Percentiles rank a stretch among this genome's conserved stretches.
Conservation (phyloP, 2,329 filamentous ascomycete species). For the Aschersonia sp. region DNA sequence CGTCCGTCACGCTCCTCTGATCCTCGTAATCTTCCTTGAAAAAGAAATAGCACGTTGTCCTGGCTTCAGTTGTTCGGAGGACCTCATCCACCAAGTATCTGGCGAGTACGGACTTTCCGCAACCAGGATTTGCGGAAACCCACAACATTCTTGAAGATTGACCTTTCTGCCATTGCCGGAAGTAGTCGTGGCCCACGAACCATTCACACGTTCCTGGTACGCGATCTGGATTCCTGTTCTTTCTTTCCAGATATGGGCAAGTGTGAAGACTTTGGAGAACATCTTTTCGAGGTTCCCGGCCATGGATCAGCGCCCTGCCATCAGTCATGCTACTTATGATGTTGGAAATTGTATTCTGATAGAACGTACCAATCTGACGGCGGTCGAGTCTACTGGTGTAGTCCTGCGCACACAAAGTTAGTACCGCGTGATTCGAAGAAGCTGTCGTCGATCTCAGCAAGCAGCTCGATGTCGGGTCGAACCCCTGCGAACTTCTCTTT, state of each 20-base stretch:
- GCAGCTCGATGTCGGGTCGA: no score
- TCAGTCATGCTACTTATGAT: neutral
- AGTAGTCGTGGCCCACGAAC: neutral
- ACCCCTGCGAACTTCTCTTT: no score
- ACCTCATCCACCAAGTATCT: conserved; percentile 18
- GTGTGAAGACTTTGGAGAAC: neutral
- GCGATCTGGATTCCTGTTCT: neutral
- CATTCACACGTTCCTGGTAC: neutral
- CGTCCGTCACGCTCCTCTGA: conserved; percentile 14
- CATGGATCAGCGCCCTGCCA: neutral
- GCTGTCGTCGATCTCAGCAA: no score
- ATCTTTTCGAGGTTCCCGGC: neutral
- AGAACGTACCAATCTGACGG: neutral
- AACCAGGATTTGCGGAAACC: conserved; percentile 27
- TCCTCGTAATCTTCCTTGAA: conserved; percentile 27
- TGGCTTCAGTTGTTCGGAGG: conserved; percentile 6
- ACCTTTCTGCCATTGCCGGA: neutral
- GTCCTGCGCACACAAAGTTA: no score
- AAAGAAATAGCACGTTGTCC: conserved; percentile 25
- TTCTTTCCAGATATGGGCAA: neutral
- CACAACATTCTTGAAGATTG: neutral
- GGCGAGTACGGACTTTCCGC: conserved; percentile 27
- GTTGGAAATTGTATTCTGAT: neutral
- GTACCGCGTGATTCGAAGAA: no score
- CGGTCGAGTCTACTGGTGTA: no score